Base-by-base conservation (phyloP, 116 monocot genomes). In the Zostera marina region DNA sequence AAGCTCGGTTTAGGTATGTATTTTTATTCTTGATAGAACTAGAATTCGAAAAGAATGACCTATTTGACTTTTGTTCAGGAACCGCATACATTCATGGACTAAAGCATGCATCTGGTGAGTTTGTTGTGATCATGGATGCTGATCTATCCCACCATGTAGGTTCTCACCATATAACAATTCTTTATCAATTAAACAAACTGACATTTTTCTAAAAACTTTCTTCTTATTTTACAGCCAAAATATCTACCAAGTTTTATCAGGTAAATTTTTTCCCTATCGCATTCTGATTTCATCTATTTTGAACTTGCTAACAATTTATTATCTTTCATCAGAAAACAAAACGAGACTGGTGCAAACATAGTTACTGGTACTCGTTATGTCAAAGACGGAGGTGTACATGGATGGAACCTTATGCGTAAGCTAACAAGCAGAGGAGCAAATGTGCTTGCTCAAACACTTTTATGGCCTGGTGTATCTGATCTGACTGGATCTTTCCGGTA, bases 321-420 rank as follows among this genome's bases (percentile, higher is more conserved):
- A 24, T 39, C 26, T 55, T 48, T 21, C 54, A 19, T 9, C 58
- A 98, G 98, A 73, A 98, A 98, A 61, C 98, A 98, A 62, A 70
- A 46, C 25, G 86, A 98, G 68, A 98, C 98, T 22, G 83, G 79
- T 59, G 98, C 98, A 54, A 86, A 74, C 71, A 86, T 98, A 66
- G 86, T 98, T 58, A 98, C 98, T 3, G 98, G 98, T 3, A 98
- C 98, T 4, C 80, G 98, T 14, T 98, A 98, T 77, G 98, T 83
- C 42, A 73, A 55, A 63, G 80, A 74, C 59, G 98, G 98, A 52
- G 98, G 98, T 64, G 86, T 98, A 43, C 98, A 98, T 72, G 98
- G 98, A 59, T 98, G 98, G 98, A 98, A 85, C 55, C 86, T 98
- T 57, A 86, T 90, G 98, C 68, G 98, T 47, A 98, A 98, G 66